Evolutionary conservation across 2,329 filamentous ascomycete species (phyloP).

Genomic region (Aspergillus sp.): DNA sequence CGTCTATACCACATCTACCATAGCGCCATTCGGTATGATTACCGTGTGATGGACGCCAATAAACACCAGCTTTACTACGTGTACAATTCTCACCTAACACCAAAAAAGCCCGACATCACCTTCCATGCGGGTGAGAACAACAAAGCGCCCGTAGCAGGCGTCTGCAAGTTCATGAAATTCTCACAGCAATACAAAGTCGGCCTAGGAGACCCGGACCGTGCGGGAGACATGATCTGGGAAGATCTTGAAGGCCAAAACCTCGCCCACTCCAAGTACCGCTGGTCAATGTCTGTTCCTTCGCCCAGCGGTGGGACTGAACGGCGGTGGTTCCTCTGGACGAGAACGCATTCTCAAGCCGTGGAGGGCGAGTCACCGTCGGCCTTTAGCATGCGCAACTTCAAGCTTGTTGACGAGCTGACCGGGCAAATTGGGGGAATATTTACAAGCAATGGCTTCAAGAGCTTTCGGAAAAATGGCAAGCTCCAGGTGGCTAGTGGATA

Average conservation of each 20-base stretch:
- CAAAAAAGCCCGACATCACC: conserved; percentile 35
- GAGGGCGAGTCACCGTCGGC: conserved; percentile 21
- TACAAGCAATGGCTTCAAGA: conserved; percentile 27
- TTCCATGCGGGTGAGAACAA: conserved; percentile 30
- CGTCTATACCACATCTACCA: conserved; percentile 27
- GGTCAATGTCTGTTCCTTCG: conserved; percentile 23
- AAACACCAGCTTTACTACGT: conserved; percentile 26
- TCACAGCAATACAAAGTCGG: conserved; percentile 34
- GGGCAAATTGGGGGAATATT: conserved; percentile 32
- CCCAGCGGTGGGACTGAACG: conserved; percentile 10
- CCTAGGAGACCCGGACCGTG: conserved; percentile 28
- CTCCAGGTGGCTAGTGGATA: conserved; percentile 30
- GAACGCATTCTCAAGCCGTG: conserved; percentile 30
- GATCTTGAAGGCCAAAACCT: conserved; percentile 28
- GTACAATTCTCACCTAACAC: conserved; percentile 28
- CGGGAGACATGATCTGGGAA: conserved; percentile 30
- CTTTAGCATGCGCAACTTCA: conserved; percentile 29
- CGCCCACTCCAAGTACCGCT: conserved; percentile 27
- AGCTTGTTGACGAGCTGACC: conserved; percentile 34
- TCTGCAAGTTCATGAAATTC: conserved; percentile 35
- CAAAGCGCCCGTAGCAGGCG: conserved; percentile 27
- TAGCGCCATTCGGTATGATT: conserved; percentile 22
- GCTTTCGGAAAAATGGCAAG: conserved; percentile 31
- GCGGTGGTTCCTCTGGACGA: conserved; percentile 35
- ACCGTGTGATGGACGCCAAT: conserved; percentile 21